Conservation (phyloP, 1,284 basidiomycete species). For the Malassezia obtusa region DNA sequence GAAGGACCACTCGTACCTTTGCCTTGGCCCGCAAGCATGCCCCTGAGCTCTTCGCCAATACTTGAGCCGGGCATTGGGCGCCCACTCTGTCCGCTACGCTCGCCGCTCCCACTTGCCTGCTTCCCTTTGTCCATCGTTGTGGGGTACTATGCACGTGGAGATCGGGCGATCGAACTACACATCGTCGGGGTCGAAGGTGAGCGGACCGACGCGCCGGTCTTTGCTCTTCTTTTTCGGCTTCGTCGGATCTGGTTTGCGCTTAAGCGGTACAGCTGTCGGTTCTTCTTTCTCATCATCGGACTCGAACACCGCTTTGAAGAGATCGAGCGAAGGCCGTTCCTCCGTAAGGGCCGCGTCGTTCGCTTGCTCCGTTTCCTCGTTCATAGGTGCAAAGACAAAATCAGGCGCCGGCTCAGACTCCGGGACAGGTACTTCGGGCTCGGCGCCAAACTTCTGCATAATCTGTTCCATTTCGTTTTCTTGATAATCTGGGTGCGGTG, state of each 20-base stretch:
- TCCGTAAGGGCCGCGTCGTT: neutral
- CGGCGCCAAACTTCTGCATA: neutral
- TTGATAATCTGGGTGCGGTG: neutral
- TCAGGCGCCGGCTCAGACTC: neutral
- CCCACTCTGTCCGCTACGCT: too few relatives aligned
- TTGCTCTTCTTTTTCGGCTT: constrained; percentile 4
- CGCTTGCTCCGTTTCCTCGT: neutral
- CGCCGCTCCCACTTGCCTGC: neutral
- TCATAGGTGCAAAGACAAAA: constrained; percentile 2
- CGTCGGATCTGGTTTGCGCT: neutral
- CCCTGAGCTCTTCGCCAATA: constrained; percentile 6
- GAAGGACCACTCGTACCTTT: neutral
- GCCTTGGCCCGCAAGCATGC: constrained; percentile 2
- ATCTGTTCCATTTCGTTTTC: neutral
- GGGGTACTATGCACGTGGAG: constrained; percentile 1
- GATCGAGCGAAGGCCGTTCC: constrained; percentile 6
- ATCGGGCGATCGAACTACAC: neutral
- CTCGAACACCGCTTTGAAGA: constrained; percentile 16
- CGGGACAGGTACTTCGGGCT: neutral
- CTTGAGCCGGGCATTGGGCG: neutral
- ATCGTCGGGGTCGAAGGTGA: constrained; percentile 14
- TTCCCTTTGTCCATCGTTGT: constrained; percentile 7
- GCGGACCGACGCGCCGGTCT: neutral
- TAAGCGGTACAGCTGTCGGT: neutral
- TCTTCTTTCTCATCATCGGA: constrained; percentile 4